A percentile compares a stretch with the other conserved stretches of the same genome.
Conservation (phyloP, 2,329 filamentous ascomycete genomes). For the Pseudohalonectria lignicola region DNA sequence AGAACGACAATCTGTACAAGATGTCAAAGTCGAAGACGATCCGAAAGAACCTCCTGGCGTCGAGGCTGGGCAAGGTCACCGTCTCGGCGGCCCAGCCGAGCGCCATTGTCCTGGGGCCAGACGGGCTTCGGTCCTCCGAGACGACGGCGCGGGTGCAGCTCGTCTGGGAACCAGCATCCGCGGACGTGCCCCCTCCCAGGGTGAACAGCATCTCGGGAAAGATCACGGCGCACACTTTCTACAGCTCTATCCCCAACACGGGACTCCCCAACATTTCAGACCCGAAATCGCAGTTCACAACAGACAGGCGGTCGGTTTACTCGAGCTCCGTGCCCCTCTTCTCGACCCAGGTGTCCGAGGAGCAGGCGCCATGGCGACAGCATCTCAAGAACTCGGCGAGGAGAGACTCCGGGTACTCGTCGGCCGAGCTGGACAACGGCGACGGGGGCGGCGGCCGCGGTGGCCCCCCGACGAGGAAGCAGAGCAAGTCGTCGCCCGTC, state of each 20-base stretch:
- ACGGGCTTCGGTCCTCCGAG: conserved; percentile 30
- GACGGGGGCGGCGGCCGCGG: conserved; percentile 6
- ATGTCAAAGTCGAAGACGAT: conserved; percentile 40
- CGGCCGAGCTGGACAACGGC: conserved; percentile 15
- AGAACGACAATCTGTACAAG: conserved; percentile 35
- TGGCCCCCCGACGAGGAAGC: conserved; percentile 2
- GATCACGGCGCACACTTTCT: conserved; percentile 40
- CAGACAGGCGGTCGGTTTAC: conserved; percentile 33
- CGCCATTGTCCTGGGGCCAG: conserved; percentile 37
- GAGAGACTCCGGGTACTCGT: conserved; percentile 45
- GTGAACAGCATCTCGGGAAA: conserved; percentile 38
- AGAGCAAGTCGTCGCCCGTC: conserved; percentile 14
- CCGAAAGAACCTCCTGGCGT: conserved; percentile 39
- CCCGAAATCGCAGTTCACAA: conserved; percentile 22
- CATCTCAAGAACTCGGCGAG: conserved; percentile 20
- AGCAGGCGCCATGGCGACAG: too few species aligned
- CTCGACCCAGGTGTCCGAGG: conserved; percentile 18
- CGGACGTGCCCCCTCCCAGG: conserved; percentile 32
- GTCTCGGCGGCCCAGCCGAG: conserved; percentile 32
- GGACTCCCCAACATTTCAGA: conserved; percentile 39
- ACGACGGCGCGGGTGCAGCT: conserved; percentile 34
- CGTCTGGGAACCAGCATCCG: conserved; percentile 31
- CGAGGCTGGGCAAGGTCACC: conserved; percentile 38
- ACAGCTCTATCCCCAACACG: conserved; percentile 31
- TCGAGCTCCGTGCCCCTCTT: conserved; percentile 30